Base-by-base conservation (phyloP, 352 stramenopile species). In the Pythium insidiosum region DNA sequence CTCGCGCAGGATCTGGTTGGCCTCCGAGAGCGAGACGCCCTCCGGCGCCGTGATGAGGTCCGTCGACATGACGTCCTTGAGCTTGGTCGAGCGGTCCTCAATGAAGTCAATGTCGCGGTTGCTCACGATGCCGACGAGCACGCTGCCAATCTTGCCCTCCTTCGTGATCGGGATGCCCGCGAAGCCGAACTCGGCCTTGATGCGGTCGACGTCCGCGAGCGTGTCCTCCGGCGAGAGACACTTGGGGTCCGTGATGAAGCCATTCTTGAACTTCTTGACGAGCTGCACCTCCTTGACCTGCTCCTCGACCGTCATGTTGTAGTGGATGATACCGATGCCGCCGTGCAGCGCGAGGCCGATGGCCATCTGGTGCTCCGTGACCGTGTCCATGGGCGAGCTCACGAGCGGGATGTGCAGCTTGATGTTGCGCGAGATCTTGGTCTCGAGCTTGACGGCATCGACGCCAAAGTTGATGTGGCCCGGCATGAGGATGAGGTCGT, bases 181-280 rank as follows among this genome's bases (percentile, higher is more conserved):
- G 63, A 99, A 99, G 47, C 95, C 96, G 44, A 96, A 94, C 59
- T 95, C 80, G 43, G 58, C 60, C 67, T 99, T 99, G 53, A 98
- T 96, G 35, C 66, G 60, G 58, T 98, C 80, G 9, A 99, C 94
- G 61, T 99, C 94, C 9, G 69, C 84, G 16, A 99, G 76, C 15
- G 96, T 99, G 67, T 97, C 62, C 36, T 97, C 77, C 1, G 96
- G 96, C 36, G 84, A 97, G 16, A 99, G 73, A 54, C 86, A 97
- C 58, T 98, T 93, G 33, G 96, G 96, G 73, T 99, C 94, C 22
- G 93, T 97, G 69, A 99, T 99, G 76, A 99, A 99, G 30, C 97
- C 97, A 68, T 99, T 99, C 78, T 99, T 99, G 75, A 97, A 99
- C 55, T 97, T 96, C 78, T 99, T 99, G 23, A 99, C 97, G 18